A percentile compares a stretch with the other conserved stretches of the same genome.
phyloP scores from a whole-genome alignment of 2,329 filamentous ascomycete genomes.

The Xylariaceae sp. region DNA sequence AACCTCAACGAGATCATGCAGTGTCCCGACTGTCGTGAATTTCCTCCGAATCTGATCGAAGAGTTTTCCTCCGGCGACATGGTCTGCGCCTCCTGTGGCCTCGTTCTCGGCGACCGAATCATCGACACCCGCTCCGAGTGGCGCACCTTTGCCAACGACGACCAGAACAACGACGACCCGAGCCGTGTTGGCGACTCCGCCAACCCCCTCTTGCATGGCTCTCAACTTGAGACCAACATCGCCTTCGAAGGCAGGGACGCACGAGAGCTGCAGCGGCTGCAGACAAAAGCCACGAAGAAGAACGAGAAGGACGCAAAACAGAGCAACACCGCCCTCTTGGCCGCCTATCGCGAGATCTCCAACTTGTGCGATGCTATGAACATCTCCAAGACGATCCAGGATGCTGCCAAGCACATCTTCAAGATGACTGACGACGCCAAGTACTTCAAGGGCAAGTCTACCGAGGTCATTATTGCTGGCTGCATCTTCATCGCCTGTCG shows the following conservation, averaged over 20 bases:
- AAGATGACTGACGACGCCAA: conserved; percentile 91
- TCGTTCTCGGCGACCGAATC: conserved; percentile 84
- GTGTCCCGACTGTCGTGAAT: conserved; percentile 86
- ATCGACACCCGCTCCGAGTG: conserved; percentile 97
- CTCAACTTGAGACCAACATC: conserved; percentile 83
- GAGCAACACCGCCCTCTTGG: conserved; percentile 60
- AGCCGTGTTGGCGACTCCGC: conserved; percentile 95
- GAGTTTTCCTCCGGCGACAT: conserved; percentile 90
- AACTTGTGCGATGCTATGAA: conserved; percentile 79
- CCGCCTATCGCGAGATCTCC: conserved; percentile 85
- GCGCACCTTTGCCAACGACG: conserved; percentile 98
- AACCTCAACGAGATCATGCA: conserved; percentile 82
- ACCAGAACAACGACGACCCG: conserved; percentile 92
- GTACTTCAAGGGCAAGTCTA: conserved; percentile 90
- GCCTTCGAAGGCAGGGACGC: conserved; percentile 66
- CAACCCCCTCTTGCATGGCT: conserved; percentile 83
- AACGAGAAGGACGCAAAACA: conserved; percentile 64
- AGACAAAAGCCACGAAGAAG: conserved; percentile 63
- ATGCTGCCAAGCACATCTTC: conserved; percentile 90
- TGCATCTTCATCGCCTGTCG: conserved; percentile 98
- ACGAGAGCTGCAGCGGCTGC: conserved; percentile 64
- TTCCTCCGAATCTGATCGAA: conserved; percentile 87
- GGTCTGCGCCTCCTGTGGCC: conserved; percentile 84
- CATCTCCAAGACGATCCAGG: conserved; percentile 73
- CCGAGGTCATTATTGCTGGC: conserved; percentile 88